Evolutionary conservation across 257 asterid species (phyloP), one percentile per base, ranked within the genome.

Genomic region (Solanum pinnatisectum): DNA sequence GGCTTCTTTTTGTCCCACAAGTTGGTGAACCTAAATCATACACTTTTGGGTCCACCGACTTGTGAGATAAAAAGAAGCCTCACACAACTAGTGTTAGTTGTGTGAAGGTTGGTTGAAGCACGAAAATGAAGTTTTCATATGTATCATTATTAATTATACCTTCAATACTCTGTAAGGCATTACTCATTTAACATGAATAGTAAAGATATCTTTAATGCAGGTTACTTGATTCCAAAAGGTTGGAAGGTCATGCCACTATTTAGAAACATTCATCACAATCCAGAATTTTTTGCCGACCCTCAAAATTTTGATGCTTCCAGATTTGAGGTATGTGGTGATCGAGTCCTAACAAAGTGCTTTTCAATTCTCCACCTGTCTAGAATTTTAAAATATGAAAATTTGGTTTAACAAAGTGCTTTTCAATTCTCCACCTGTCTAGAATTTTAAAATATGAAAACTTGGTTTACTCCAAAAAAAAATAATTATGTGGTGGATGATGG

Each of bases 231-330:
- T 87, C 99, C 98, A 65, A 95, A 95, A 89, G 99, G 99, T 3
- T 96, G 99, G 99, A 96, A 96, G 91, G 98, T 96, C 35, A 93
- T 96, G 98, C 99, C 99, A 11, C 85, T 96, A 63, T 95, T 96
- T 91, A 93, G 98, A 91, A 96, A 94, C 88, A 96, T 96, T 91
- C 99, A 96, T 89, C 98, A 95, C 89, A 95, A 94, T 91, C 96
- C 98, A 30, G 96, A 95, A 84, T 92, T 90, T 92, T 96, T 94
- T 85, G 89, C n/a, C 74, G 92, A 95, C 39, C 98, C 99, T 84
- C 93, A 93, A 87, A 94, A 70, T 33, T 96, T 95, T 89, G 97
- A 94, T 42, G 98, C 99, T 56, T 52, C 87, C 39, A 95, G 98
- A 86, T 95, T 95, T 90, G 93, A 96, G 98, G 98, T 95, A 90